Evolutionary conservation across 2,329 filamentous ascomycete species (phyloP).

Genomic region (Tolypocladium ophioglossoides): DNA sequence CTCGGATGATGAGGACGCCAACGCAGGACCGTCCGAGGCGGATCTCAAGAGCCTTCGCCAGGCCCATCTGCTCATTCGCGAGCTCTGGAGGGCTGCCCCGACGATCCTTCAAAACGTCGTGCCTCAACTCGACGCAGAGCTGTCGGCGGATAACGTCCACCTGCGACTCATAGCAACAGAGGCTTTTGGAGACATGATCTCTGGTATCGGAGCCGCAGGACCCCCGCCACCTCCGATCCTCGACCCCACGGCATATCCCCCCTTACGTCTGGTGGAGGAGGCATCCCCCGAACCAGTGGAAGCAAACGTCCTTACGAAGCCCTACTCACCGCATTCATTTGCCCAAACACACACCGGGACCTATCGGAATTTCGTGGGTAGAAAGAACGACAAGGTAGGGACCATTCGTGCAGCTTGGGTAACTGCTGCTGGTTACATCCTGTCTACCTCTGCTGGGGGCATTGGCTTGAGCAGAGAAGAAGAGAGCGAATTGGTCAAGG

Average conservation of each 20-base stretch:
- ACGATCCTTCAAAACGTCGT: constrained; percentile 86
- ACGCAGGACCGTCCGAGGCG: constrained; percentile 60
- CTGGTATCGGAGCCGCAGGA: constrained; percentile 85
- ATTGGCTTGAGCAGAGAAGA: constrained; percentile 80
- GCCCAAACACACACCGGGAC: constrained; percentile 67
- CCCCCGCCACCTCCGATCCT: constrained; percentile 62
- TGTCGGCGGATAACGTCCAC: constrained; percentile 81
- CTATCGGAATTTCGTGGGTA: constrained; percentile 75
- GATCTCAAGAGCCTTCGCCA: constrained; percentile 83
- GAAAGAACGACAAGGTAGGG: constrained; percentile 77
- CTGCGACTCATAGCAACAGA: constrained; percentile 83
- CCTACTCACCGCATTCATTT: constrained; percentile 82
- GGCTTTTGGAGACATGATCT: constrained; percentile 88
- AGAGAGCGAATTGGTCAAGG: constrained; percentile 62
- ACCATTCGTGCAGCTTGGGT: constrained; percentile 81
- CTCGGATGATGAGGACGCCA: constrained; percentile 50
- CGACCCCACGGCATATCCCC: constrained; percentile 80
- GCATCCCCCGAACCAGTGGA: constrained; percentile 32
- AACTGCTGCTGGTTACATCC: constrained; percentile 70
- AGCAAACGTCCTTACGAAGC: constrained; percentile 62
- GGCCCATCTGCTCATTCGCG: constrained; percentile 78
- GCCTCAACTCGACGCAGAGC: constrained; percentile 83
- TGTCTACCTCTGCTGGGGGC: constrained; percentile 83
- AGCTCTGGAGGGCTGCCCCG: constrained; percentile 88
- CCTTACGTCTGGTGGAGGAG: constrained; percentile 53